Percentiles rank a stretch among this genome's conserved stretches.
Evolutionary conservation across 106 monocot species (phyloP).

Genomic region (Cymbidium sinense): DNA sequence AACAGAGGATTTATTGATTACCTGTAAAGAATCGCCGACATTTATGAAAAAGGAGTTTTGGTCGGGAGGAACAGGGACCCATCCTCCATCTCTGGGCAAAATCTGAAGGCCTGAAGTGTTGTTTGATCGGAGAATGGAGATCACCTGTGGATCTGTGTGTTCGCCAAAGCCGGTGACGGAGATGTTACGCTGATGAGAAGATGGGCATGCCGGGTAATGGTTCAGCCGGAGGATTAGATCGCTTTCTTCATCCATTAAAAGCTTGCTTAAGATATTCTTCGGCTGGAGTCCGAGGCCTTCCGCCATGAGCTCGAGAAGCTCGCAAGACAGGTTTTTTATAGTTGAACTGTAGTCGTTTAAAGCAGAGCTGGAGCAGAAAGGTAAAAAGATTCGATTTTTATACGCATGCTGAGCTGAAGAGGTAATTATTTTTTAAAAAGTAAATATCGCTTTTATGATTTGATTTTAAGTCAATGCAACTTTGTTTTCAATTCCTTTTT

Average conservation of each 20-base stretch:
- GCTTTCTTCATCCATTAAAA: conserved; percentile 47
- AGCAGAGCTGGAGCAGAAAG: conserved; percentile 28
- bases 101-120: conserved; percentile 60
- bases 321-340: conserved; percentile 41
- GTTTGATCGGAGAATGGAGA: conserved; percentile 72
- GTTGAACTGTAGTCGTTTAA: conserved; percentile 49
- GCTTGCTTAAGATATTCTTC: conserved; percentile 38
- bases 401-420: too few species aligned
- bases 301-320: conserved; percentile 63
- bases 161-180: conserved; percentile 69
- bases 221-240: conserved; percentile 66
- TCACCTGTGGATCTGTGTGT: conserved; percentile 88
- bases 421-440: too few species aligned
- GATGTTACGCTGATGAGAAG: conserved; percentile 10
- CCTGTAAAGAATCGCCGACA: conserved; percentile 56
- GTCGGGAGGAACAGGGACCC: conserved; percentile 73
- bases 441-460: too few species aligned
- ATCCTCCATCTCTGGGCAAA: conserved; percentile 48
- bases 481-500: too few species aligned
- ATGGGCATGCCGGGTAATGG: conserved; percentile 70
- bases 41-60: conserved; percentile 70
- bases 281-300: conserved; percentile 48
- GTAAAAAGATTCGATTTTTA: background rate
- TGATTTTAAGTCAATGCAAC: too few species aligned
- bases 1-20: background rate